Evolutionary conservation across 495 filamentous ascomycete genomes (phyloP).

Genomic region (Penicillium manginii): DNA sequence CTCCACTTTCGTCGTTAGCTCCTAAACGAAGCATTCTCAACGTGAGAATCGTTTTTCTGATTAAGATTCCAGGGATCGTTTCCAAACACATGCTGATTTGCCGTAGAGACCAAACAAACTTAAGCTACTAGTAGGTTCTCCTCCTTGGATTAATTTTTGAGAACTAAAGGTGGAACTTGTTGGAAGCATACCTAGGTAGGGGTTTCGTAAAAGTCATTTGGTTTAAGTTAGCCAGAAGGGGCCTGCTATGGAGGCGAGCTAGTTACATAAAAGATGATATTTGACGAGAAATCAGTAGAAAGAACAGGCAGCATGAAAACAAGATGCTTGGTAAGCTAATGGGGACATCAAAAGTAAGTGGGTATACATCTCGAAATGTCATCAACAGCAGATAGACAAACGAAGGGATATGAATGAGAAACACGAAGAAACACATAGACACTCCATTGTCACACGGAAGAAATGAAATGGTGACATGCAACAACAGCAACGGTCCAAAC

Average conservation of each 20-base stretch:
- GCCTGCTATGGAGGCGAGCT: not conserved
- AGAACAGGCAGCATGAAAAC: not conserved
- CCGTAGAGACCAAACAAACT: too few species aligned
- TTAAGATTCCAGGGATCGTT: too few species aligned
- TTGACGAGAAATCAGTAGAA: not conserved
- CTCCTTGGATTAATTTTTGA: too few species aligned
- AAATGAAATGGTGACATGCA: constrained; percentile 12
- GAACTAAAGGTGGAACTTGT: too few species aligned
- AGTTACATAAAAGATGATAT: constrained; percentile 8
- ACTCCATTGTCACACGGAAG: constrained; percentile 5
- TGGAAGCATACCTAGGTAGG: too few species aligned
- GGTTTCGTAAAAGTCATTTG: too few species aligned
- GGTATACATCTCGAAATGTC: constrained; percentile 43
- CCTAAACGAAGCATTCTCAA: too few species aligned
- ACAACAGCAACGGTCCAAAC: constrained; percentile 7
- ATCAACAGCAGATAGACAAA: constrained; percentile 19
- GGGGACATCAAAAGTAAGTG: constrained; percentile 29
- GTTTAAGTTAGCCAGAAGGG: not conserved
- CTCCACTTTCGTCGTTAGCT: too few species aligned
- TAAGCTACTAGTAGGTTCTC: too few species aligned
- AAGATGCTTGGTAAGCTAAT: constrained; percentile 9
- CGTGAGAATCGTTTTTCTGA: too few species aligned
- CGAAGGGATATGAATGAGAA: constrained; percentile 19
- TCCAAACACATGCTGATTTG: too few species aligned
- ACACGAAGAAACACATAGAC: constrained; percentile 6